Conservation (phyloP, 1,284 basidiomycete genomes). For the Puccinia coronata region DNA sequence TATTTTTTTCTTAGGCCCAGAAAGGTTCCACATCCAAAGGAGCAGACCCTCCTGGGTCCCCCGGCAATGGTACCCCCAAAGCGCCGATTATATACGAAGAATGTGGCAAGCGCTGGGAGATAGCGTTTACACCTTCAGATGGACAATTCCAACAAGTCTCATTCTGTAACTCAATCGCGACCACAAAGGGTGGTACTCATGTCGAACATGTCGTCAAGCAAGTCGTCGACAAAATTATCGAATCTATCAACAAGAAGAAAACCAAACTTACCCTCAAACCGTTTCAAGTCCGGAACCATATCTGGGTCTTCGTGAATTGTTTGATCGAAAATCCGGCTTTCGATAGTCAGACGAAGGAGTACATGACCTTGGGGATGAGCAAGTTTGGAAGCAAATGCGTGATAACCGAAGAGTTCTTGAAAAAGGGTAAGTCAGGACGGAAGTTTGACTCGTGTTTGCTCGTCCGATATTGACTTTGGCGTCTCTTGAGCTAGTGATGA, state of each 20-base stretch:
- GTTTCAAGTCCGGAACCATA: conserved; percentile 91
- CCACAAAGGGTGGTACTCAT: conserved; percentile 94
- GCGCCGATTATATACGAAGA: conserved; percentile 80
- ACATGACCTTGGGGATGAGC: conserved; percentile 78
- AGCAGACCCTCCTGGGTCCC: conserved; percentile 62
- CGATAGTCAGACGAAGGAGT: conserved; percentile 99
- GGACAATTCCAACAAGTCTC: conserved; percentile 90
- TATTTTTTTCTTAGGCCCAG: background rate
- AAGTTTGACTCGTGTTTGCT: background rate
- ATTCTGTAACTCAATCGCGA: conserved; percentile 97
- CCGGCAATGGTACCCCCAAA: conserved; percentile 74
- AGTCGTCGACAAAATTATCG: conserved; percentile 73
- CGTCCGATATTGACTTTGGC: background rate
- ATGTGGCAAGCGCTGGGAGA: conserved; percentile 82
- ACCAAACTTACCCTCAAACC: conserved; percentile 89
- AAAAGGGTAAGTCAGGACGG: conserved; percentile 71
- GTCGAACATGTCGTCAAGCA: conserved; percentile 85
- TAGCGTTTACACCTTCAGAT: conserved; percentile 91
- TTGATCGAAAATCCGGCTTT: conserved; percentile 98
- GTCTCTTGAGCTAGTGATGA: conserved; percentile 69
- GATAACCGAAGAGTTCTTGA: conserved; percentile 88
- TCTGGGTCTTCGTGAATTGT: conserved; percentile 98
- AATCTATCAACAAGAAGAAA: conserved; percentile 91
- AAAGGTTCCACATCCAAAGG: conserved; percentile 61
- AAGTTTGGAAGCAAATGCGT: conserved; percentile 90